Percentiles rank a stretch among this genome's conserved stretches.
These are phyloP conservation scores for Elaeagnus macrophylla DNA, from an alignment of 306 rosid species.

Conservation along the genomic window DNA sequence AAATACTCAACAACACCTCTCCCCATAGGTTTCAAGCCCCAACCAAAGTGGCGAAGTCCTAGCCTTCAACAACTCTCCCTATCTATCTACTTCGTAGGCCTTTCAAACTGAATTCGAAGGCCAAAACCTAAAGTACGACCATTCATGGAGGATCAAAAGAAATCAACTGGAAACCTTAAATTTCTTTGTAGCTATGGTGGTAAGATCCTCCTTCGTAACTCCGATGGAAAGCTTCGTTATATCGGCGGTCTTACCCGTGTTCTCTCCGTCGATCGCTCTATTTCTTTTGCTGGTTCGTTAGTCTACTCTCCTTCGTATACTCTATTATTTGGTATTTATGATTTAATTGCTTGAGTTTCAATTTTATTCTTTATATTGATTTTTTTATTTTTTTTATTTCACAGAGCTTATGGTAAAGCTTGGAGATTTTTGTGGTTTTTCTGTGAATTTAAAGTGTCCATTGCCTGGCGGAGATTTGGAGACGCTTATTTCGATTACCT, in stretches of 20 bases:
- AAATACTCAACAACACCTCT: too few species aligned
- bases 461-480: conserved; percentile 79
- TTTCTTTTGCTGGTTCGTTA: conserved; percentile 55
- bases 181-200: conserved; percentile 89
- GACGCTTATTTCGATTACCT: conserved; percentile 59
- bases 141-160: conserved; percentile 23
- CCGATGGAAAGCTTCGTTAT: conserved; percentile 73
- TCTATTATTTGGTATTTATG: too few species aligned
- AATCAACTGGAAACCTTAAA: conserved; percentile 28
- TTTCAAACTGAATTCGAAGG: background rate
- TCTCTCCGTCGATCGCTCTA: conserved; percentile 45
- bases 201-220: conserved; percentile 58
- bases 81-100: background rate
- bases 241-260: conserved; percentile 81
- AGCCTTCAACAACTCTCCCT: too few species aligned
- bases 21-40: too few species aligned
- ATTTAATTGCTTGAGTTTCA: background rate
- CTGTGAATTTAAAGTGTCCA: conserved; percentile 47
- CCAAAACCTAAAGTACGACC: background rate
- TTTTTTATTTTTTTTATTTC: background rate
- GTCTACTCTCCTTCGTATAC: background rate
- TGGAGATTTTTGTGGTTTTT: conserved; percentile 51
- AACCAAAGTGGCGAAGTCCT: too few species aligned
- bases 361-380: background rate
- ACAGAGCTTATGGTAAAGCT: conserved; percentile 69